Percentiles rank a stretch among this genome's conserved stretches.
Evolutionary conservation across 208 protist genomes (phyloP).

Genomic region (Trypanosoma melophagium): DNA sequence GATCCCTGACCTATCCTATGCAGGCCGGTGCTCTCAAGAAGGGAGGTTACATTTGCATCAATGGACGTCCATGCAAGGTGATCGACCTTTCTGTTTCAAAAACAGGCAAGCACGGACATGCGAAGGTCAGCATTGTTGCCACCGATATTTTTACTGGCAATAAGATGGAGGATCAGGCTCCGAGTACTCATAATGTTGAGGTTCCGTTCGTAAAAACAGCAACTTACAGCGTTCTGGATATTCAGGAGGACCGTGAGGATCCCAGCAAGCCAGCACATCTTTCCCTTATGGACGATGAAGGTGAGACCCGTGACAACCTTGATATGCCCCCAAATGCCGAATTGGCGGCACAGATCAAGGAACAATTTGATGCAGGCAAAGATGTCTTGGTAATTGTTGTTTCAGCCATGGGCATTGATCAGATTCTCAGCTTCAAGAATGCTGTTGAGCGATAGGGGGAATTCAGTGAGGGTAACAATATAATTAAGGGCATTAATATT

Average conservation of each 20-base stretch:
- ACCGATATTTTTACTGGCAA: constrained; percentile 99
- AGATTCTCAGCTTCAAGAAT: constrained; percentile 93
- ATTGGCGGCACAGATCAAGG: constrained; percentile 88
- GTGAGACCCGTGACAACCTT: constrained; percentile 94
- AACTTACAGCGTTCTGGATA: constrained; percentile 95
- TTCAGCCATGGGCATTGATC: constrained; percentile 95
- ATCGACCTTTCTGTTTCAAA: constrained; percentile 98
- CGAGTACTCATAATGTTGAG: constrained; percentile 97
- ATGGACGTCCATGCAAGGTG: constrained; percentile 95
- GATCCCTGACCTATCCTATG: constrained; percentile 74
- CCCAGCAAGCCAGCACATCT: constrained; percentile 66
- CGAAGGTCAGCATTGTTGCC: constrained; percentile 97
- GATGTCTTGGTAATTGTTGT: constrained; percentile 94
- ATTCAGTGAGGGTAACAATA: too few relatives aligned
- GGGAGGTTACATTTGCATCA: constrained; percentile 88
- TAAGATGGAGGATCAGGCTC: constrained; percentile 97
- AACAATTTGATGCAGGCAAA: constrained; percentile 92
- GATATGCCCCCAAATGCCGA: constrained; percentile 91
- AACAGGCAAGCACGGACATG: constrained; percentile 99
- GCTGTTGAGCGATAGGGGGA: constrained; percentile 46
- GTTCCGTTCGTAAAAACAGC: constrained; percentile 94
- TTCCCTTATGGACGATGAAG: constrained; percentile 92
- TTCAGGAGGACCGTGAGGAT: constrained; percentile 88
- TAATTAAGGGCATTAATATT: too few relatives aligned
- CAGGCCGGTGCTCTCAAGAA: constrained; percentile 84